These are phyloP conservation scores for Leucoagaricus sp. DNA, from an alignment of 1,284 basidiomycete species.

Conservation along the genomic window DNA sequence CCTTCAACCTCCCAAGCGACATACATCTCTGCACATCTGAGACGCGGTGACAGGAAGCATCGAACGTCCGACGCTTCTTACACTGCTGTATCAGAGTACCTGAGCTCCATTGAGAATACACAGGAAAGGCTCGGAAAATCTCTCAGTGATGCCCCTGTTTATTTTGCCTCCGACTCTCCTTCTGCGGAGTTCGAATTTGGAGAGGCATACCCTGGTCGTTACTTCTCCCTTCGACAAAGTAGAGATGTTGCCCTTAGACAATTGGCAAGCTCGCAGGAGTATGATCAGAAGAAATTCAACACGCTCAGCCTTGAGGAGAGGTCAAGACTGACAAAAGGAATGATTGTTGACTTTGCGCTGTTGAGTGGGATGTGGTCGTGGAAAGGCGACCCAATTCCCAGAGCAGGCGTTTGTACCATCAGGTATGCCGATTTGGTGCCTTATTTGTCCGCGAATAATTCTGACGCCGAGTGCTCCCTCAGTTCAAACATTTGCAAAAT, in stretches of 20 bases:
- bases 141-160: slow-evolving; percentile 37
- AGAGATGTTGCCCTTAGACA: slow-evolving; percentile 41
- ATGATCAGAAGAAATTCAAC: slow-evolving; percentile 56
- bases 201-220: slow-evolving; percentile 36
- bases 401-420: slow-evolving; percentile 56
- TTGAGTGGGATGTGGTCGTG: slow-evolving; percentile 59
- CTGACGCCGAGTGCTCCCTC: background rate
- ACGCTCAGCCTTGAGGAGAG: slow-evolving; percentile 40
- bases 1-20: slow-evolving; percentile 13
- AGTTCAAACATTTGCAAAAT: slow-evolving; percentile 66
- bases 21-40: slow-evolving; percentile 61
- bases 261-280: slow-evolving; percentile 53
- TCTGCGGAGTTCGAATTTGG: slow-evolving; percentile 44
- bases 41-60: slow-evolving; percentile 57
- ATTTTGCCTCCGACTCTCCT: slow-evolving; percentile 63
- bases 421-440: slow-evolving; percentile 41
- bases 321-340: slow-evolving; percentile 53
- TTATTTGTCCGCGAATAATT: background rate
- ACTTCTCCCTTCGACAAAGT: slow-evolving; percentile 47
- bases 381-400: slow-evolving; percentile 45
- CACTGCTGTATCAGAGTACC: slow-evolving; percentile 52
- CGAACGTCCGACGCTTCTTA: slow-evolving; percentile 45
- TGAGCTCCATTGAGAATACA: slow-evolving; percentile 41
- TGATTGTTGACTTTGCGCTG: slow-evolving; percentile 67
- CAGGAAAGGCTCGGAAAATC: slow-evolving; percentile 42